Conservation (phyloP, 495 filamentous ascomycete species). For the Hypoxylon fuscum region DNA sequence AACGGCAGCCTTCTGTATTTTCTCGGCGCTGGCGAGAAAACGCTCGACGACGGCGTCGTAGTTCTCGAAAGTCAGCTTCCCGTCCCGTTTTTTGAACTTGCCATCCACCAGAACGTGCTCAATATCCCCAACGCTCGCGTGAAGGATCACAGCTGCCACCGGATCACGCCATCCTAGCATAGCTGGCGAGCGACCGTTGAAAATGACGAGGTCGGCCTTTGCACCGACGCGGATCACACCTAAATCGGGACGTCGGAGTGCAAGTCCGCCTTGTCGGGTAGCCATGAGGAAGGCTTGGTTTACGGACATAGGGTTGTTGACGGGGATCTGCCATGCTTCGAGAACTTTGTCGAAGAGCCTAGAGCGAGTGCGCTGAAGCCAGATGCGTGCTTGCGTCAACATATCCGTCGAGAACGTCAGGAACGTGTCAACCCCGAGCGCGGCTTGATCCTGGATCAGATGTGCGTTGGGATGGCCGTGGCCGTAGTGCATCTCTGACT, state of each 20-base stretch:
- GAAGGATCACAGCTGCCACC: constrained; percentile 59
- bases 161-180: constrained; percentile 59
- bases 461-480: constrained; percentile 48
- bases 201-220: constrained; percentile 59
- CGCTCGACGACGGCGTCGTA: constrained; percentile 29
- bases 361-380: constrained; percentile 47
- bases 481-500: constrained; percentile 58
- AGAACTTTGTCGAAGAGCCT: constrained; percentile 36
- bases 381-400: constrained; percentile 54
- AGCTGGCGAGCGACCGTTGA: constrained; percentile 50
- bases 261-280: constrained; percentile 54
- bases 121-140: constrained; percentile 58
- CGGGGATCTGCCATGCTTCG: constrained; percentile 46
- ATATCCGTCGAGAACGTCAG: constrained; percentile 56
- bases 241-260: constrained; percentile 52
- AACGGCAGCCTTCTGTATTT: constrained; percentile 36
- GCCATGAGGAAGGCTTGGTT: constrained; percentile 59
- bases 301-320: constrained; percentile 51
- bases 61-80: constrained; percentile 23
- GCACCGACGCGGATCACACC: constrained; percentile 51
- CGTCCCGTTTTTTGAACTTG: constrained; percentile 48
- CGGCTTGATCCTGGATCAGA: constrained; percentile 52
- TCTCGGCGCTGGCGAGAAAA: constrained; percentile 46
- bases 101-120: constrained; percentile 57
- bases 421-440: constrained; percentile 58